Base-by-base conservation (phyloP, 345 rosid genomes). In the Hevea brasiliensis region DNA sequence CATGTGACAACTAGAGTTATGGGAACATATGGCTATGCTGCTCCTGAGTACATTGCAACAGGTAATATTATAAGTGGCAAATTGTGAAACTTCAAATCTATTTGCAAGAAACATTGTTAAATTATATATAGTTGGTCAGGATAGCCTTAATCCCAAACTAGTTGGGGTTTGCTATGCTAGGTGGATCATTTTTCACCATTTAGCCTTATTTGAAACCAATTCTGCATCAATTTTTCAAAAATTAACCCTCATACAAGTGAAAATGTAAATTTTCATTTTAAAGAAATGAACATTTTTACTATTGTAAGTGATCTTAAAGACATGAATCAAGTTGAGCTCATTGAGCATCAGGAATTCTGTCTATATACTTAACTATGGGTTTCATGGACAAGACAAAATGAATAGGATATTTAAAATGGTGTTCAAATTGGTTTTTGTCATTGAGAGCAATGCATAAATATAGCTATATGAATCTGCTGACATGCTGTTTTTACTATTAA, bases 41-140 rank as follows among this genome's bases (percentile, higher is more conserved):
- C 93, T 69, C 91, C 91, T 0, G 96, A 90, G 72, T 88, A 87
- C 50, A 61, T 90, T 74, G 87, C 93, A 40, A 89, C 91, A 68
- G 92, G 96, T 89, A 71, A 65, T 26, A 64, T 50, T 14, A 12
- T 57, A 47, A 70, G 15, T 65, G 56, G 72, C 23, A 51, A 60
- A 41, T 1, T 73, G 26, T 23, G 6, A n/a, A 40, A 37, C 23
- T 5, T 13, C 14, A 7, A 23, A 15, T 54, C 18, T 14, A 65
- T 44, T 13, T 44, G 51, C 68, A 26, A 21, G 45, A 20, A 64
- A 64, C 53, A 42, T 21, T 20, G 8, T 42, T 12, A 21, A 20
- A 41, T 9, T 23, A 14, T 45, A 26, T 7, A 3, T 8, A 40
- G 1, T 3, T n/a, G 67, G 48, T 11, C 29, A 42, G 24, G 66